Percentiles rank a stretch among this genome's conserved stretches.
phyloP scores from a whole-genome alignment of 108 stramenopile genomes.

The Cyclotella atomus region DNA sequence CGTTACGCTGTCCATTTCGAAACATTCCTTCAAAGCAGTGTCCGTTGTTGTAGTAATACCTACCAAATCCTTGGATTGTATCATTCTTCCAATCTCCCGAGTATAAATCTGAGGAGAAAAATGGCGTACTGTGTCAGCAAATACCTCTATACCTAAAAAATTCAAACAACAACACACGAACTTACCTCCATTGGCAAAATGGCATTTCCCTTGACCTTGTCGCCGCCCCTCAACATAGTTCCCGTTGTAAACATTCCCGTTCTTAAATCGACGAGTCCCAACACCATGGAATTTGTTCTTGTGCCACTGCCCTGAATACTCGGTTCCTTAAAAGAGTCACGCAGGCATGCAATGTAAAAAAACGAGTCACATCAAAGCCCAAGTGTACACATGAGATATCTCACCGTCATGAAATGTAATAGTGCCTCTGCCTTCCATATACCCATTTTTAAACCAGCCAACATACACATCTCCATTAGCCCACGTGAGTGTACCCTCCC shows the following conservation, averaged over 20 bases:
- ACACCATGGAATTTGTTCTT: constrained; percentile 65
- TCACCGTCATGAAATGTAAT: constrained; percentile 57
- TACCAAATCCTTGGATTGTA: constrained; percentile 64
- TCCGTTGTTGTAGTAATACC: constrained; percentile 66
- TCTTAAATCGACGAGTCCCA: constrained; percentile 58
- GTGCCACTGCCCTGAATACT: constrained; percentile 67
- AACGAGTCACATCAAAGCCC: not conserved
- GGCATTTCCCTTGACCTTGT: constrained; percentile 59
- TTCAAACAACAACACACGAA: not conserved
- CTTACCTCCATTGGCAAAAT: constrained; percentile 61
- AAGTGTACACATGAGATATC: constrained; percentile 1
- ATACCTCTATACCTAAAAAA: no score
- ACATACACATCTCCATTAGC: constrained; percentile 65
- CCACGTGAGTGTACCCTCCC: constrained; percentile 62
- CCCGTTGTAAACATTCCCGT: constrained; percentile 68
- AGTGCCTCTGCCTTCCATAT: constrained; percentile 61
- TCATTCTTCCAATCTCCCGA: constrained; percentile 53
- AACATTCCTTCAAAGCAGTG: constrained; percentile 64
- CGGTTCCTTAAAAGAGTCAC: constrained; percentile 38
- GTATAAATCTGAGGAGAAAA: constrained; percentile 44
- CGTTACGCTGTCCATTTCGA: constrained; percentile 52
- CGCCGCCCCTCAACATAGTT: constrained; percentile 52
- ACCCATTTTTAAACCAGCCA: constrained; percentile 60
- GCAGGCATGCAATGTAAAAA: not conserved
- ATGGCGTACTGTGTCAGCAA: not conserved